Base-by-base conservation (phyloP, 2,329 filamentous ascomycete genomes). In the Fusarium poae region DNA sequence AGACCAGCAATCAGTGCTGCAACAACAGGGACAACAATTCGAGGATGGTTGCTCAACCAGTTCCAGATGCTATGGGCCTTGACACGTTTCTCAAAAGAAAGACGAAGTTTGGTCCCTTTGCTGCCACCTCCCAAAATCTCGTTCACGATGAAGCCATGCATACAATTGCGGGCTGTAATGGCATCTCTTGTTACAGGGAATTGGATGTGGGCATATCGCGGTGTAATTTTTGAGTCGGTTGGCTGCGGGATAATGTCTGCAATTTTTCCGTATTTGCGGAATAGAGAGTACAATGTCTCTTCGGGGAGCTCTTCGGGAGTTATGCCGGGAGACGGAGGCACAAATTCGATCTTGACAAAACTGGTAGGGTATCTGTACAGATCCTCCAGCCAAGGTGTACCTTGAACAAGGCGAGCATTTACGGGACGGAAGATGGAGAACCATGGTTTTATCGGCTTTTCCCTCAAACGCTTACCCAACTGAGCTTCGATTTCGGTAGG, bases 311-410 rank as follows among this genome's bases (percentile, higher is more conserved):
- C 94, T 9, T 90, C 88, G 0, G 90, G 90, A 57, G 90, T 84
- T 2, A 83, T 85, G n/a, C 92, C 93, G 0, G 92, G 86, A 27
- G 86, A 85, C 1, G 88, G 86, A 6, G 94, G 88, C 10, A 95
- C 85, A 68, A 97, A 98, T 75, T 98, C 95, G 23, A 97, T 89
- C 71, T 89, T 91, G 37, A 99, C 75, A 29, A 92, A 86, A 40
- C 84, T 84, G 59, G 90, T 93, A 0, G 96, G 96, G 51, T 94
- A 89, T 9, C 94, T 88, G 71, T 93, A 92, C 29, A 99, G 82
- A 76, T 99, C 96, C 75, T 98, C 96, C 4, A 98, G 86, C 96
- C 96, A 99, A 0, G 96, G 96, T 23, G 90, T 88, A 12, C 96
- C 96, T 57, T 88, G 85, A 4, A 99, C 96, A 9, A 94, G 82